Conservation (phyloP, 1,284 basidiomycete genomes). For the Pterulicium gracile region DNA sequence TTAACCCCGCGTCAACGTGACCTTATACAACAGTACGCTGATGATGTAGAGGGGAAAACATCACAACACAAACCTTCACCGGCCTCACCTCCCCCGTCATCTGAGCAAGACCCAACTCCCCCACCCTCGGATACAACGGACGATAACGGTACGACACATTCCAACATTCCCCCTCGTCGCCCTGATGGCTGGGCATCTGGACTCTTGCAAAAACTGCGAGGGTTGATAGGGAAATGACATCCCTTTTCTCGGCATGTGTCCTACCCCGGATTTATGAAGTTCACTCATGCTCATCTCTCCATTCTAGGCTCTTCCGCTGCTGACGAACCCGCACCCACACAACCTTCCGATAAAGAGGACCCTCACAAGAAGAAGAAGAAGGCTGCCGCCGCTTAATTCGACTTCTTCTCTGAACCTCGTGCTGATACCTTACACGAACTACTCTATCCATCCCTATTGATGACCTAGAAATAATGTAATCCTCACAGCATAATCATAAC, state of each 20-base stretch:
- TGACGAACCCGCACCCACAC: slow-evolving; percentile 7
- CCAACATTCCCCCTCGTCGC: slow-evolving; percentile 42
- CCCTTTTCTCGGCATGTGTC: slow-evolving; percentile 35
- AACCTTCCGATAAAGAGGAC: background rate
- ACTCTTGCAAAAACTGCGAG: slow-evolving; percentile 53
- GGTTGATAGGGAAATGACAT: slow-evolving; percentile 61
- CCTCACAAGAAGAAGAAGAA: background rate
- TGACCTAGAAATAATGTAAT: background rate
- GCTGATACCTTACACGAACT: background rate
- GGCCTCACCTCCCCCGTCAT: slow-evolving; percentile 14
- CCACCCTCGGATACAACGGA: slow-evolving; percentile 20
- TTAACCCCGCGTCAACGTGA: slow-evolving; percentile 78
- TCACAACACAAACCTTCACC: too few relatives aligned
- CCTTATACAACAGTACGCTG: slow-evolving; percentile 85
- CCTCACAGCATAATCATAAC: background rate
- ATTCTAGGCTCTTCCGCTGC: slow-evolving; percentile 9
- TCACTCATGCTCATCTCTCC: slow-evolving; percentile 18
- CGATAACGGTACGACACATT: slow-evolving; percentile 69
- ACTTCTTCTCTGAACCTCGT: background rate
- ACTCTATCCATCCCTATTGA: background rate
- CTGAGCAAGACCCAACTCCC: slow-evolving; percentile 15
- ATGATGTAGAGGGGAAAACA: slow-evolving; percentile 84
- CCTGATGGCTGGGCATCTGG: slow-evolving; percentile 58
- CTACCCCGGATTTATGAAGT: slow-evolving; percentile 21
- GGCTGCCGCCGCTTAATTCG: background rate